Conservation (phyloP, 768 basidiomycete genomes). For the Tephrocybe sp. region DNA sequence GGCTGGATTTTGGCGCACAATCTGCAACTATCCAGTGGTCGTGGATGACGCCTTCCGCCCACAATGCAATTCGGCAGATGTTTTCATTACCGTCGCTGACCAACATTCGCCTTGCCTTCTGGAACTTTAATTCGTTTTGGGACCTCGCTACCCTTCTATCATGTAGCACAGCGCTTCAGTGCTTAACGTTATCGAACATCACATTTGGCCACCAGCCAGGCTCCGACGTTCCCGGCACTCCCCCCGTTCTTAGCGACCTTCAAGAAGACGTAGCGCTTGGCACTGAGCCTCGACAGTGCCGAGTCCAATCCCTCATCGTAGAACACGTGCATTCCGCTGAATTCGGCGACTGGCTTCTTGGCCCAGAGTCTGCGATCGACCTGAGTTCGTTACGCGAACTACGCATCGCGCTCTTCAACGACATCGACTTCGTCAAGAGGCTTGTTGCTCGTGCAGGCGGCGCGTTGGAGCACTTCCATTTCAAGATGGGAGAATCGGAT, state of each 20-base stretch:
- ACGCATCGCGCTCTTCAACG: slow-evolving; percentile 38
- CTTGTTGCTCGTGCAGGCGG: slow-evolving; percentile 31
- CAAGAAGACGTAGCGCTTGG: background rate
- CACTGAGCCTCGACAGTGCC: slow-evolving; percentile 6
- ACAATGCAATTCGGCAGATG: slow-evolving; percentile 32
- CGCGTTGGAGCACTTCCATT: slow-evolving; percentile 39
- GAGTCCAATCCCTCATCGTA: slow-evolving; percentile 36
- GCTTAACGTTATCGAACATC: slow-evolving; percentile 25
- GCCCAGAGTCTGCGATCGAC: slow-evolving; percentile 28
- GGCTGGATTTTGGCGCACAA: slow-evolving; percentile 35
- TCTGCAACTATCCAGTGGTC: slow-evolving; percentile 33
- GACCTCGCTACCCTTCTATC: slow-evolving; percentile 32
- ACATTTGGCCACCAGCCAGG: slow-evolving; percentile 1
- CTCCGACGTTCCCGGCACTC: background rate
- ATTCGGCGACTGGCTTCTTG: slow-evolving; percentile 36
- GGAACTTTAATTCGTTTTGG: slow-evolving; percentile 34
- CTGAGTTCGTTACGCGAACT: slow-evolving; percentile 37
- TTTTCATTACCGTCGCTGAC: slow-evolving; percentile 31
- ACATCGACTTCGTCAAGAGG: slow-evolving; percentile 31
- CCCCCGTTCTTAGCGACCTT: slow-evolving; percentile 1
- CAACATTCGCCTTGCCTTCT: slow-evolving; percentile 37
- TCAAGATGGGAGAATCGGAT: slow-evolving; percentile 40
- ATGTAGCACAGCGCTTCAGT: slow-evolving; percentile 32
- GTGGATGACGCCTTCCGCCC: slow-evolving; percentile 30
- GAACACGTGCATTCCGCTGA: slow-evolving; percentile 36